Conservation (phyloP, 169 alveolate genomes). For the Perkinsus marinus region DNA sequence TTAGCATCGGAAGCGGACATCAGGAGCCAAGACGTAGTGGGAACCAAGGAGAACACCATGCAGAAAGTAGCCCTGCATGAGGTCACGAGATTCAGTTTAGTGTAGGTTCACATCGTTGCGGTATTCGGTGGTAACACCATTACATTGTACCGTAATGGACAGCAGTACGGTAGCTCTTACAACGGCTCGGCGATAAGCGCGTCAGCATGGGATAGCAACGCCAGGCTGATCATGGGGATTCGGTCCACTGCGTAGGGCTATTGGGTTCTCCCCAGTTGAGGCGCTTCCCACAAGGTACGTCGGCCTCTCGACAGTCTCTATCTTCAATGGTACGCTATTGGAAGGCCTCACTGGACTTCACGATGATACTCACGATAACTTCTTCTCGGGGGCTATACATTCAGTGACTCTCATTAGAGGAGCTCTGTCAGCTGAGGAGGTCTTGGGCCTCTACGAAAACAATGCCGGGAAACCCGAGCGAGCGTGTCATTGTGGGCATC, state of each 20-base stretch:
- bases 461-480: background rate
- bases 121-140: background rate
- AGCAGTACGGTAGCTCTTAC: background rate
- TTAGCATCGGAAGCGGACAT: background rate
- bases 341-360: background rate
- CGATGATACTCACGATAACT: background rate
- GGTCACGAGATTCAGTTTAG: background rate
- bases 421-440: constrained; percentile 2
- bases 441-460: background rate
- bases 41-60: background rate
- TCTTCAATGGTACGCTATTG: background rate
- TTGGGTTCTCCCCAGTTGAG: too few species aligned
- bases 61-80: background rate
- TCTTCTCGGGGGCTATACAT: constrained; percentile 3
- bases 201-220: background rate
- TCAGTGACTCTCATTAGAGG: background rate
- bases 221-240: background rate
- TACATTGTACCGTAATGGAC: background rate
- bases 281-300: too few species aligned
- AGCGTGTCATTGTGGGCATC: constrained; percentile 1
- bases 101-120: background rate
- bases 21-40: background rate
- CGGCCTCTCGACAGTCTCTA: background rate
- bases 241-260: background rate
- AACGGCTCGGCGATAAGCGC: background rate